Evolutionary conservation across 805 yeast genomes (phyloP), one percentile per base, ranked within the genome.

Genomic region (Saccharomycopsis guyanensis): DNA sequence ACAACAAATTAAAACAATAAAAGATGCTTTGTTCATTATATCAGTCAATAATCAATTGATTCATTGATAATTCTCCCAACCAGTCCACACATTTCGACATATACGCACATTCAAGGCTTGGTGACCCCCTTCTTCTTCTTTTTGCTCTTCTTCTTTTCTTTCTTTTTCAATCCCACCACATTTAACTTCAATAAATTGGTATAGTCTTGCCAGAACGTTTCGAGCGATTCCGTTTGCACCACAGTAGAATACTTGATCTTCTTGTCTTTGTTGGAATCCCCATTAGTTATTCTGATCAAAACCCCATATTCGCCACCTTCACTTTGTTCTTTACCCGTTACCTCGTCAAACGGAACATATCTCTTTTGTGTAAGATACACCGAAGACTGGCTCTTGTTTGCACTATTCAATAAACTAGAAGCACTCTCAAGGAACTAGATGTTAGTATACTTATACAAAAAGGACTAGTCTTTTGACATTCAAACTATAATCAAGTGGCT

Each of bases 191-290:
- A 69, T 0, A 75, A 75, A 37, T 76, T 78, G 1, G 86, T 65
- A 63, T 88, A 89, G 22, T 78, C 79, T 37, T 63, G 61, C 96
- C 96, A 89, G 61, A 89, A 89, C 49, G 67, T 61, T 52, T 80
- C 86, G 53, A 89, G 66, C 2, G 73, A 64, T 1, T 69, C 73
- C 0, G 79, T 67, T 23, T 74, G 73, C 4, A 89, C 88, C 10
- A 81, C 75, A 0, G 97, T 88, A 23, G 88, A 77, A 27, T 82
- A 60, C 57, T 85, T 85, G n/a, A 62, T 57, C 55, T 78, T 78
- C 47, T 66, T 64, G 15, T 66, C 59, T 56, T 75, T 75, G 38
- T 74, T 73, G 36, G 61, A 60, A 19, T 66, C 68, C 27, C 85
- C 85, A 62, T 77, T 71, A 0, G 85, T 66, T 43, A 84, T 75